Evolutionary conservation across 1,284 basidiomycete species (phyloP), one percentile per base, ranked within the genome.

Genomic region (Mixia osmundae): DNA sequence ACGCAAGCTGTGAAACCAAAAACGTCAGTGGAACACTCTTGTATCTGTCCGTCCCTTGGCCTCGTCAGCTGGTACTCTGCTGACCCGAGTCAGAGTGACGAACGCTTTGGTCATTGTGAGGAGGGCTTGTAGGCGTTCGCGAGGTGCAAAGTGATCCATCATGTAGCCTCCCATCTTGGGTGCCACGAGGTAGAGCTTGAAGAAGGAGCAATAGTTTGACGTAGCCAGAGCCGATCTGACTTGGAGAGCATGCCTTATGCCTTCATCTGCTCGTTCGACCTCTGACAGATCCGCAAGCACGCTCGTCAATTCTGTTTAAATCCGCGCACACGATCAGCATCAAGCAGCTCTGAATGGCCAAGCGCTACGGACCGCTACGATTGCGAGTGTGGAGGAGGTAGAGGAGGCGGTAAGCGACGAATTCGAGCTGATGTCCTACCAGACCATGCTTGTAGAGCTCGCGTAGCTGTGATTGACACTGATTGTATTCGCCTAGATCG

Each of bases 111-210:
- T 70, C 62, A 97, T 85, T 48, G 77, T 70, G 49, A 82, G 68
- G 39, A 99, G 59, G 1, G 85, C 85, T 42, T 72, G 71, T 38
- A 78, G 68, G 38, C 91, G 64, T 60, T 95, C 91, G 46, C 91
- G 69, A 52, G 76, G 72, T 47, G 94, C 76, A 55, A 97, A 94
- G 57, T 95, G 85, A 58, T 97, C 89, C 80, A 97, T 91, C 53
- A 99, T 83, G 57, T 95, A 95, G 39, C 72, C 85, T 35, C 83
- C 82, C 91, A 97, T 95, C 55, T 89, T 89, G 28, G 87, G 87
- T 30, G 83, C 79, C 41, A 66, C 64, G 46, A 69, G 50, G 58
- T 82, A 97, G 34, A 87, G 62, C 44, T 71, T 67, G 61, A 95
- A 97, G 49, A 99, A 70, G 32, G 70, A 66, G 58, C 80, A 76